phyloP scores from a whole-genome alignment of 2,329 filamentous ascomycete species.

The Penicillium concentricum region DNA sequence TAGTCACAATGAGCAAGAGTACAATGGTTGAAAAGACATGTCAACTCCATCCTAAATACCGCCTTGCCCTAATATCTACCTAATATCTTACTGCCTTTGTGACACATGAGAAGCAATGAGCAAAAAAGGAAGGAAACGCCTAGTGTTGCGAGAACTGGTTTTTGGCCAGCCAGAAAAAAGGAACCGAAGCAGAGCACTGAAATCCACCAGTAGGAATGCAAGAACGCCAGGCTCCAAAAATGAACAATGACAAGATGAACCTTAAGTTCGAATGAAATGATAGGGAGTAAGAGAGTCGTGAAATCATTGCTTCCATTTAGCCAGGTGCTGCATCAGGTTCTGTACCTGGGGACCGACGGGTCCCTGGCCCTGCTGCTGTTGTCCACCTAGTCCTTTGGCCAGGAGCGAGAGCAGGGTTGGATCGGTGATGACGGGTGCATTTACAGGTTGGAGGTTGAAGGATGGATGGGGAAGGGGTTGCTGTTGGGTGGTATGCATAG shows the following conservation, averaged over 20 bases:
- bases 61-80: conserved; percentile 20
- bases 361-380: conserved; percentile 37
- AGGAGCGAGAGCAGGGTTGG: conserved; percentile 40
- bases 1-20: conserved; percentile 7
- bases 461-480: conserved; percentile 29
- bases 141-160: conserved; percentile 17
- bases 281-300: conserved; percentile 17
- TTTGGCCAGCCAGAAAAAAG: conserved; percentile 14
- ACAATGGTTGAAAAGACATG: conserved; percentile 7
- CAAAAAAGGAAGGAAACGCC: conserved; percentile 15
- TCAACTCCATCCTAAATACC: conserved; percentile 16
- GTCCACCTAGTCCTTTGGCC: conserved; percentile 38
- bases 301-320: conserved; percentile 48
- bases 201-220: conserved; percentile 6
- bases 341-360: conserved; percentile 43
- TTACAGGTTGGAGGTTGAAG: conserved; percentile 30
- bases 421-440: conserved; percentile 32
- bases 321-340: conserved; percentile 49
- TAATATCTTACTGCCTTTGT: conserved; percentile 16
- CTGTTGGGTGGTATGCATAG: conserved; percentile 31
- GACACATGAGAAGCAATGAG: conserved; percentile 4
- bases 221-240: conserved; percentile 23
- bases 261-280: conserved; percentile 8
- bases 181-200: conserved; percentile 11
- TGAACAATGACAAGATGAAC: conserved; percentile 20